Base-by-base conservation (phyloP, 306 rosid species). In the Cercis canadensis region DNA sequence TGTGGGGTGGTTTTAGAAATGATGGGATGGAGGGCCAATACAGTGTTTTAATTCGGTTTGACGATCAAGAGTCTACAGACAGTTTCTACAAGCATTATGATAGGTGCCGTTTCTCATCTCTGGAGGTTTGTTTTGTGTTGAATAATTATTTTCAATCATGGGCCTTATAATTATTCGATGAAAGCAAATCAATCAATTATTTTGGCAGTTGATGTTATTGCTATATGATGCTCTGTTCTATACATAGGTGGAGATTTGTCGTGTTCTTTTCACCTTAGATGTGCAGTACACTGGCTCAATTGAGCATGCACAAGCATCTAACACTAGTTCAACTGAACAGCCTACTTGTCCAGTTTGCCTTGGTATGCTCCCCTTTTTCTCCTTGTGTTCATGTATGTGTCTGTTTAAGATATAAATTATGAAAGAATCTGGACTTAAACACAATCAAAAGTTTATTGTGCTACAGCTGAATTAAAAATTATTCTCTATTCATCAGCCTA, bases 291-390 rank as follows among this genome's bases (percentile, higher is more conserved):
- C 96, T 31, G 97, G 95, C 53, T 89, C 89, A 41, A 85, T 90
- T 60, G 98, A 85, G 74, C 97, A 83, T 60, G 90, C 89, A 31
- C 98, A 90, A 31, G 81, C 94, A 77, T 85, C 94, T 33, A 79
- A 80, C 14, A 82, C 82, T 53, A 78, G 72, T 81, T 90, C 95
- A 54, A 92, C 90, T 8, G 97, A 94, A 51, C 98, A 87, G 77
- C 92, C 98, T 33, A 21, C 94, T 8, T 94, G 97, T 80, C 97
- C 98, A 0, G 98, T 94, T 24, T 94, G 98, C 80, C 92, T 94
- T 45, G 97, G 98, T 89, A 80, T 54, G 45, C 21, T 60, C 53
- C 12, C 8, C 21, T 55, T 39, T 19, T 11, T 49, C 44, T 10
- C 67, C 15, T 24, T 8, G 7, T 2, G 16, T 36, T 69, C 34